Conservation (phyloP, 106 monocot species). For the Posidonia australis region DNA sequence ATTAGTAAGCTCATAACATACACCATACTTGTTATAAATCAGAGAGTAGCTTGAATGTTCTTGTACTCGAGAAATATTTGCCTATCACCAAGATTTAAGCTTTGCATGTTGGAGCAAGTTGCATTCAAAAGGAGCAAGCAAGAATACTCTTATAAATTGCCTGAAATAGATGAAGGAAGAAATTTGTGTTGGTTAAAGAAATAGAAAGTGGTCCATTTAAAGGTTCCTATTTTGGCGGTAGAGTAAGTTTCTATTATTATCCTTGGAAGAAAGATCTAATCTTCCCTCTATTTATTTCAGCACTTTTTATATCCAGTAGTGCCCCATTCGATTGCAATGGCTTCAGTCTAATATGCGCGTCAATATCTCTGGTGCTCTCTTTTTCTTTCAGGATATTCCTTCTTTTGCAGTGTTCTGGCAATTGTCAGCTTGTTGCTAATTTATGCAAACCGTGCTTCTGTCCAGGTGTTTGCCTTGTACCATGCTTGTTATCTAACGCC, state of each 20-base stretch:
- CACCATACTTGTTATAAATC: too few species aligned
- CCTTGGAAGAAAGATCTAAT: background rate
- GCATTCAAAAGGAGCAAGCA: too few species aligned
- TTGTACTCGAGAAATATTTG: background rate
- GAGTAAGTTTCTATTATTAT: too few species aligned
- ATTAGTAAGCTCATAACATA: slow-evolving; percentile 40
- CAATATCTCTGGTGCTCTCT: slow-evolving; percentile 42
- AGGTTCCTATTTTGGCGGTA: too few species aligned
- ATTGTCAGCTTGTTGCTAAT: background rate
- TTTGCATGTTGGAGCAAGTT: too few species aligned
- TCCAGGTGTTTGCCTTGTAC: slow-evolving; percentile 13
- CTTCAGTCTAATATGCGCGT: slow-evolving; percentile 49
- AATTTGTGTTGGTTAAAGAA: too few species aligned
- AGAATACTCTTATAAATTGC: too few species aligned
- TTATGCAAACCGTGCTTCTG: background rate
- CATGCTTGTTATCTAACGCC: slow-evolving; percentile 18
- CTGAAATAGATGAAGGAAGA: too few species aligned
- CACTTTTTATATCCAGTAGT: slow-evolving; percentile 49
- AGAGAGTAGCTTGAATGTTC: too few species aligned
- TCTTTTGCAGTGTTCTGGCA: too few species aligned
- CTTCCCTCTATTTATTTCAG: slow-evolving; percentile 19
- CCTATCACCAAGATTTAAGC: background rate
- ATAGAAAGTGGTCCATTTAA: too few species aligned
- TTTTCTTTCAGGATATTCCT: background rate
- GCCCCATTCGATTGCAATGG: slow-evolving; percentile 64